A percentile compares a stretch with the other conserved stretches of the same genome.
These are phyloP conservation scores for Tanacetum coccineum DNA, from an alignment of 129 eudicot species.

Conservation along the genomic window DNA sequence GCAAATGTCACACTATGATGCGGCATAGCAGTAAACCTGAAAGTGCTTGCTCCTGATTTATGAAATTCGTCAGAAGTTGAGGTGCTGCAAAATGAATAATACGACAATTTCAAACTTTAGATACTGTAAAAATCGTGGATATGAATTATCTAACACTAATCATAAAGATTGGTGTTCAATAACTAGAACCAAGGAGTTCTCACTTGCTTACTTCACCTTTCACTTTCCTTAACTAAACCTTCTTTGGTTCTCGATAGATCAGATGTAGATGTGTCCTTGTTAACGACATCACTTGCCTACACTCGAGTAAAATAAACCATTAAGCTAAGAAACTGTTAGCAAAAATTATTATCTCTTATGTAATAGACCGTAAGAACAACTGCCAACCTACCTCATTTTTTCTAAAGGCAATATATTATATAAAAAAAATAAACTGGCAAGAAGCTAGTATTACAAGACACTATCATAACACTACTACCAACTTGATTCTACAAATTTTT, in stretches of 20 bases:
- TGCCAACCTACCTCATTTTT: no score
- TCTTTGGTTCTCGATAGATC: slow-evolving; percentile 24
- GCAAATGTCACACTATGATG: slow-evolving; percentile 21
- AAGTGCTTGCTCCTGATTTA: slow-evolving; percentile 23
- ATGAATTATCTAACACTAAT: no score
- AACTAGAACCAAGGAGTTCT: slow-evolving; percentile 39
- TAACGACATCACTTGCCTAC: slow-evolving; percentile 38
- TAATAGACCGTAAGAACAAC: no score
- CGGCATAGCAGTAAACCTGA: slow-evolving; percentile 17
- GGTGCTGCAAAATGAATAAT: slow-evolving; percentile 30
- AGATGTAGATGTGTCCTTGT: slow-evolving; percentile 28
- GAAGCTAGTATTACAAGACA: no score
- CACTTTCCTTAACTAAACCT: slow-evolving; percentile 34
- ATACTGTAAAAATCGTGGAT: neutral
- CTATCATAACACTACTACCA: no score
- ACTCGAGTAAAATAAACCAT: slow-evolving; percentile 20
- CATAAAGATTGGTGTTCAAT: neutral
- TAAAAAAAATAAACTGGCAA: no score
- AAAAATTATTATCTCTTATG: no score
- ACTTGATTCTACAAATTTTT: no score
- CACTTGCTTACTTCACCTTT: slow-evolving; percentile 78
- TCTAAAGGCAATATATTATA: no score
- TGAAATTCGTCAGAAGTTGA: slow-evolving; percentile 24
- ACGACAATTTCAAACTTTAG: slow-evolving; percentile 12
- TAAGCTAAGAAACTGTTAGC: no score